Conservation (phyloP, 768 basidiomycete species). For the Sporobolomyces roseus region DNA sequence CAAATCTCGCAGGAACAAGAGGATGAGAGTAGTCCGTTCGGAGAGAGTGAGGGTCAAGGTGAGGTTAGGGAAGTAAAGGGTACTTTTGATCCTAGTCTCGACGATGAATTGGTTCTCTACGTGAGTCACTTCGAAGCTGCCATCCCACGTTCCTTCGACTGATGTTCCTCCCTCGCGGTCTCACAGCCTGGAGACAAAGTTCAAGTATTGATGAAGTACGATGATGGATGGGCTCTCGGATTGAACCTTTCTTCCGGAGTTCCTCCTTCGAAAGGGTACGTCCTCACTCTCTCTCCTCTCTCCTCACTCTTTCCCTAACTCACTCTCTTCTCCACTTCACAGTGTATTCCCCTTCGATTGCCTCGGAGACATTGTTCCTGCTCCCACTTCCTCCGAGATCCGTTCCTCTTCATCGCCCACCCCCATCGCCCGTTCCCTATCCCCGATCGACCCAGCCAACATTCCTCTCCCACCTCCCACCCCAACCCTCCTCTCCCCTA, state of each 20-base stretch:
- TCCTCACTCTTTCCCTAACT: not conserved
- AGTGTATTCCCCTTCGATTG: slow-evolving; percentile 41
- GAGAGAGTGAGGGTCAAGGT: slow-evolving; percentile 41
- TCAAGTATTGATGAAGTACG: slow-evolving; percentile 45
- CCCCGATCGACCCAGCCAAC: slow-evolving; percentile 27
- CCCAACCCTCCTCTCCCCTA: slow-evolving; percentile 16
- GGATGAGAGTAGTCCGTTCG: slow-evolving; percentile 42
- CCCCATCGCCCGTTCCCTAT: not conserved
- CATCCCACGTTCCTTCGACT: not conserved
- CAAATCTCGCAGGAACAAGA: not conserved
- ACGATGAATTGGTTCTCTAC: slow-evolving; percentile 44
- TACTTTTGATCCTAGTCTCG: slow-evolving; percentile 42
- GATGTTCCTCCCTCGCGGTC: too few relatives aligned
- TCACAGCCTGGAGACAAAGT: slow-evolving; percentile 41
- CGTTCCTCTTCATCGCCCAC: not conserved
- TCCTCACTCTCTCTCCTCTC: not conserved
- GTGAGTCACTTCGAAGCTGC: slow-evolving; percentile 1
- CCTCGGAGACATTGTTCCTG: slow-evolving; percentile 19
- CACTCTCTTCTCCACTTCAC: not conserved
- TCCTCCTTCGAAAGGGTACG: slow-evolving; percentile 25
- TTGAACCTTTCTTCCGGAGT: slow-evolving; percentile 23
- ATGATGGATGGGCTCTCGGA: slow-evolving; percentile 44
- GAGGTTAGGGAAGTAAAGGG: slow-evolving; percentile 41
- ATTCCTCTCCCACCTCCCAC: slow-evolving; percentile 33
- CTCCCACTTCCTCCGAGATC: not conserved